phyloP scores from a whole-genome alignment of 495 filamentous ascomycete species.

The Pyrenula massariospora region DNA sequence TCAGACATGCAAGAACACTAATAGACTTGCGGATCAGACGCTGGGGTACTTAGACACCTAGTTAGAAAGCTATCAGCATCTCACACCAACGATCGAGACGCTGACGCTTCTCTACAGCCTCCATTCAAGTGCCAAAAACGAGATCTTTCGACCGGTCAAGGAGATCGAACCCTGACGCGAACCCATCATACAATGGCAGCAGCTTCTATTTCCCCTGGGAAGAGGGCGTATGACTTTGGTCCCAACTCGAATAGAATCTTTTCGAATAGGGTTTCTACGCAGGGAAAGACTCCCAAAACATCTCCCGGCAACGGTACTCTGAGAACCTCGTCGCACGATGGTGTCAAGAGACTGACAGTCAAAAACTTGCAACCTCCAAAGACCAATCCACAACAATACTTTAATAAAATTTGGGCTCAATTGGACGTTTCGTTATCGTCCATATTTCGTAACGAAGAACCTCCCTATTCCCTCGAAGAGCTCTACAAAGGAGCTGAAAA shows the following conservation, averaged over 20 bases:
- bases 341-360: constrained; percentile 72
- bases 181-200: too few relatives aligned
- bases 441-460: constrained; percentile 53
- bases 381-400: constrained; percentile 56
- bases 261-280: not conserved
- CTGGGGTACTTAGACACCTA: too few relatives aligned
- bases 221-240: too few relatives aligned
- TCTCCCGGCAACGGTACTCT: not conserved
- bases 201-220: too few relatives aligned
- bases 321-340: constrained; percentile 21
- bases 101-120: too few relatives aligned
- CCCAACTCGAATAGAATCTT: too few relatives aligned
- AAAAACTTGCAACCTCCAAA: constrained; percentile 63
- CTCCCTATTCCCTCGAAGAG: constrained; percentile 63
- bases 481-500: constrained; percentile 86
- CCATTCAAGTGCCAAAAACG: not conserved
- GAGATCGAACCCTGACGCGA: not conserved
- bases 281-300: not conserved
- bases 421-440: constrained; percentile 59
- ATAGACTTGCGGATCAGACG: too few relatives aligned
- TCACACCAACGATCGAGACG: too few relatives aligned
- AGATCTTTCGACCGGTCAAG: not conserved
- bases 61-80: too few relatives aligned
- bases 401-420: constrained; percentile 56
- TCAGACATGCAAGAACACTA: too few relatives aligned